A percentile compares a stretch with the other conserved stretches of the same genome.
Evolutionary conservation across 2,329 filamentous ascomycete species (phyloP).

Genomic region (Aspergillus sp.): DNA sequence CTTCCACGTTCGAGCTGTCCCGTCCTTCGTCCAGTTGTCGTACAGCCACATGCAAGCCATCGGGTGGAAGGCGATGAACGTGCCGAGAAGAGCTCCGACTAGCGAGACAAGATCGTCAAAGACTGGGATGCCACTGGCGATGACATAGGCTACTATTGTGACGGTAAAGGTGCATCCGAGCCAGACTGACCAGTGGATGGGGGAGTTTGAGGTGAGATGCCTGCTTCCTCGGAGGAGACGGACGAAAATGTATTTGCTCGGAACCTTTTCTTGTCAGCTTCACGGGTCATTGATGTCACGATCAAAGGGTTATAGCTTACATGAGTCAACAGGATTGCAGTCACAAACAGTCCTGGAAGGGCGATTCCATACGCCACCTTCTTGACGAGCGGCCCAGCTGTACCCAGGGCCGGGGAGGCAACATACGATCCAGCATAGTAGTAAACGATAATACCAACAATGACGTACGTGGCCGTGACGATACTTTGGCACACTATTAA

Average conservation of each 20-base stretch:
- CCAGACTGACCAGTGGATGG: constrained; percentile 25
- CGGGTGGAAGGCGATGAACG: constrained; percentile 18
- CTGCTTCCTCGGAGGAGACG: constrained; percentile 22
- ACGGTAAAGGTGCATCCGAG: constrained; percentile 22
- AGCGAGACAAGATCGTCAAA: constrained; percentile 26
- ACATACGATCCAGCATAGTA: constrained; percentile 49
- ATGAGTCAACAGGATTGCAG: constrained; percentile 21
- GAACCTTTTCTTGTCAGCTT: constrained; percentile 6
- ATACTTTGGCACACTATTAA: constrained; percentile 32
- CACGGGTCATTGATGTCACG: too few species aligned
- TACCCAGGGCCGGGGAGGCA: constrained; percentile 49
- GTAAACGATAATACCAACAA: constrained; percentile 44
- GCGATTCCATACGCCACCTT: constrained; percentile 47
- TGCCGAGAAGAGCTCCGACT: constrained; percentile 25
- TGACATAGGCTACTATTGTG: constrained; percentile 24
- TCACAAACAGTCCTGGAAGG: constrained; percentile 32
- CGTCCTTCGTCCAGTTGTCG: constrained; percentile 4
- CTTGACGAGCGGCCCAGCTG: constrained; percentile 44
- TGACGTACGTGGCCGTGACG: constrained; percentile 34
- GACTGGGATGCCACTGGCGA: constrained; percentile 29
- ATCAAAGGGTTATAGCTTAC: constrained; percentile 9
- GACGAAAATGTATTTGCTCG: constrained; percentile 24
- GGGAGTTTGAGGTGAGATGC: constrained; percentile 22
- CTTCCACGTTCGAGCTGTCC: background rate
- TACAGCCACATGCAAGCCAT: constrained; percentile 25